Evolutionary conservation across 768 basidiomycete genomes (phyloP), one percentile per base, ranked within the genome.

Genomic region (Infundibulicybe gibba): DNA sequence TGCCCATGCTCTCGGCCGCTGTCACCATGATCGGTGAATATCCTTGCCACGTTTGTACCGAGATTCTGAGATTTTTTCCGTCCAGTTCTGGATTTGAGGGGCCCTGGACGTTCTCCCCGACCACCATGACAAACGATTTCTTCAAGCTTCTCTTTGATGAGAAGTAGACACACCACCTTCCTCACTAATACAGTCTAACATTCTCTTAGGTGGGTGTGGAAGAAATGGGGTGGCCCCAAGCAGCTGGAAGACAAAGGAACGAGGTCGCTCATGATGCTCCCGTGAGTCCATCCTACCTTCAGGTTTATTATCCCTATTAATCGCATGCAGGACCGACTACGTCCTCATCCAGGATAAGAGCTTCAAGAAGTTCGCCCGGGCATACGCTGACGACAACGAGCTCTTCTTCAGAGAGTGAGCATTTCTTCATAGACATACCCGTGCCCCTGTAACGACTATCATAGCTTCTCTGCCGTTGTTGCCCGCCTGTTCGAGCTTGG

Each of bases 21-120:
- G 93, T 77, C 95, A 99, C 74, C 48, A 74, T 48, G 79, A 90
- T 66, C 81, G 90, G 79, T 80, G 60, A 54, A 70, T 55, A 38
- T 56, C 6, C 11, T 12, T 30, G 15, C 17, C 2, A 14, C 10
- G 10, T 16, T 40, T 20, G 32, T 19, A 16, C 5, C 4, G 32
- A n/a, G n/a, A n/a, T n/a, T n/a, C n/a, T n/a, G 30, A 8, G n/a
- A 8, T 12, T 19, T 32, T 34, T 13, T 8, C 14, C 41, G 14
- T 33, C n/a, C 11, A 76, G 79, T 44, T 89, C 87, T 48, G 90
- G 89, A 35, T 94, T 85, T 62, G 84, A 89, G 6, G 92, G 89
- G 10, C 92, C 90, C n/a, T 93, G 89, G 91, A 93, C 93, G 2
- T 94, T 94, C 80, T 90, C 91, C 13, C 93, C 94, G 3, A 90